Base-by-base conservation (phyloP, 2,329 filamentous ascomycete genomes). In the Epichloe hybrida region DNA sequence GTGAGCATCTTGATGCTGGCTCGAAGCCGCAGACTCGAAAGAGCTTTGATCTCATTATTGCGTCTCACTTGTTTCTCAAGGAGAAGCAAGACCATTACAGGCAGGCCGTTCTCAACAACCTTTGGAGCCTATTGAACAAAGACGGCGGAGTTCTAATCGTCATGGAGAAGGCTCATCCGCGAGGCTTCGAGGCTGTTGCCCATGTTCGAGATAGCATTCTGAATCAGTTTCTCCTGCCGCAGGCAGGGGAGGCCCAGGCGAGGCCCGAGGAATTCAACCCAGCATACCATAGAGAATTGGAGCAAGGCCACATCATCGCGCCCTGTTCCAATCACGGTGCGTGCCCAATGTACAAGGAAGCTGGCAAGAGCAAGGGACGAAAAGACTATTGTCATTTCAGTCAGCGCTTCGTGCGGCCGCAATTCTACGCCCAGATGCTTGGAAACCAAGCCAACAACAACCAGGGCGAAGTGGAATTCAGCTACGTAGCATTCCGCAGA, bases 361-460 rank as follows among this genome's bases (percentile, higher is more conserved):
- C 83, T 0, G 88, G 89, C 0, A 73, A 84, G 50, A 81, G 79
- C 50, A 71, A 71, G 31, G 88, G 89, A 5, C 80, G 91, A 50
- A 90, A 89, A 59, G 90, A 97, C 62, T 93, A 84, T 62, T 98
- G 93, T 66, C 86, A 85, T 65, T 97, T 98, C 66, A 78, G 75
- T 55, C 93, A 98, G 69, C 81, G 93, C 45, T 97, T 88, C 63
- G 84, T 89, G 48, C 81, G 90, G 0, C 93, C 93, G 0, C 71
- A 74, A 0, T 96, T 90, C 65, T 74, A 96, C 50, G 88, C 94
- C 63, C 77, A 77, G 45, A 76, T 97, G 45, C 71, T 94, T 20
- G 79, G 80, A 17, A 81, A 78, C 23, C 72, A 72, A 6, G 77
- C 83, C 58, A 79, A 79, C 55, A 96, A 95, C 55, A 96, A 95